Base-by-base conservation (phyloP, 1,139 yeast genomes). In the Taphrina confusa region DNA sequence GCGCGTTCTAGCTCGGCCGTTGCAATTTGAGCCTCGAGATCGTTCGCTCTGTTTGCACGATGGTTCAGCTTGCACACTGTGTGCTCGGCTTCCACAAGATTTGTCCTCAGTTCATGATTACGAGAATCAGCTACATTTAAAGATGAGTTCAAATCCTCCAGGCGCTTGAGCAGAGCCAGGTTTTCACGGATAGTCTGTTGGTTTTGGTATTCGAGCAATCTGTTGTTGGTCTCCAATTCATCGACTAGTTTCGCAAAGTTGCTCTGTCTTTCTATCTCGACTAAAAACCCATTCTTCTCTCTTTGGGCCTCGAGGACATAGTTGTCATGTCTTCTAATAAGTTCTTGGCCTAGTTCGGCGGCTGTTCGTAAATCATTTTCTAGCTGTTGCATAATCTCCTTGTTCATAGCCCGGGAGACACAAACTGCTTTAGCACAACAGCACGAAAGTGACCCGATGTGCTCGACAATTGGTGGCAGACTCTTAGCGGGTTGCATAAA, bases 291-390 rank as follows among this genome's bases (percentile, higher is more conserved):
- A 12, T 25, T 42, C 16, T 51, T 20, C 23, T 54, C 51, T 12
- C 8, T 6, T 18, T 44, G 40, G 4, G 30, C 51, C 36, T 54
- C 40, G 25, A 9, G 23, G 18, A 44, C 36, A 44, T 54, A 36
- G 1, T 23, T 22, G 31, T 54, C 58, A 33, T 54, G 58, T 12
- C 34, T n/a, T 1, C 23, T 12, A 5, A 56, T 16, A 4, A 56
- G 31, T 4, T 28, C 39, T 18, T 56, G 54, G 22, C 60, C 60
- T 14, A 56, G 31, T 18, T 46, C 45, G 11, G 54, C 60, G 20
- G 60, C 60, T 5, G 31, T 37, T 11, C 46, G 37, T 14, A 56
- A 33, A 5, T 56, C 60, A 25, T 28, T 46, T 14, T 56, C 60
- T 11, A 56, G 39, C 34, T 28, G 37, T 6, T 9, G 4, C 54